Base-by-base conservation (phyloP, 345 rosid genomes). In the Camelina sativa region DNA sequence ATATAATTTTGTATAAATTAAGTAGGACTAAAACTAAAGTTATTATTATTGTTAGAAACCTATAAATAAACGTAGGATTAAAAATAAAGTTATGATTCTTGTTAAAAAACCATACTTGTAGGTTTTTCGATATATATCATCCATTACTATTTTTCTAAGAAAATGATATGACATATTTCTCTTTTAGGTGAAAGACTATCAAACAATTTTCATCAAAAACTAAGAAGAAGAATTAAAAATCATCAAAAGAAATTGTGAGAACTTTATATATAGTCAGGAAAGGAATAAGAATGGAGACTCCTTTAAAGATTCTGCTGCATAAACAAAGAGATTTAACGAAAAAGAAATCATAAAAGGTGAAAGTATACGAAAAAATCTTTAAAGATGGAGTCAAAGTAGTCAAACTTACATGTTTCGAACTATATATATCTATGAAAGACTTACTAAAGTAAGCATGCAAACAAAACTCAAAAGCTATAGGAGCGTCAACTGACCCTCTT, bases 281-380 rank as follows among this genome's bases (percentile, higher is more conserved):
- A n/a, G 12, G 41, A 57, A 28, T 28, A 28, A 57, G 40, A 32
- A 8, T 8, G 7, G 6, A 32, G 22, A 15, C 40, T n/a, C 41
- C 62, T 57, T 57, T 32, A n/a, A 32, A 57, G 19, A 57, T 56
- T 30, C 19, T 30, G 60, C 17, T 28, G 61, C 11, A 32, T 32
- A 32, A n/a, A 47, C 16, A 48, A 48, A 48, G 11, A 1, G 22
- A 16, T 16, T 48, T 3, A 48, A 48, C 8, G 19, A 10, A 48
- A 48, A 16, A 47, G 2, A 8, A 25, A 40, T 55, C 37, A 7
- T 12, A 54, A 25, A 5, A 25, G 32, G 35, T 54, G 37, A 55
- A 55, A 13, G 10, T 0, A 28, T 55, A 55, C 15, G 34, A 13
- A 48, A 48, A 7, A 28, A 40, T 54, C 59, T 54, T 25, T 28